Conservation (phyloP, 2,329 filamentous ascomycete species). For the Madurella fahalii region DNA sequence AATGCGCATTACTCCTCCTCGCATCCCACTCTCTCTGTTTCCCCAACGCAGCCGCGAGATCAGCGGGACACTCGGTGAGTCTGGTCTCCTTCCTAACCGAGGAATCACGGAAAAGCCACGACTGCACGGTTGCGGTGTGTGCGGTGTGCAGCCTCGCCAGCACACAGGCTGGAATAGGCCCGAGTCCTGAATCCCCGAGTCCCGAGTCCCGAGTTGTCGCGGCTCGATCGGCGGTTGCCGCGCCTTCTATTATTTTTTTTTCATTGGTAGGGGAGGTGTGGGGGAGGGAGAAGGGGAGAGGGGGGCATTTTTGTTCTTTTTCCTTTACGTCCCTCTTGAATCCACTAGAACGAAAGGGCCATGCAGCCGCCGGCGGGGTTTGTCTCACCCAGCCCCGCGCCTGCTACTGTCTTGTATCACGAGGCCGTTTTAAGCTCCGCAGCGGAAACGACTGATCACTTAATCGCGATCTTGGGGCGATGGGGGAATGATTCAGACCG, state of each 20-base stretch:
- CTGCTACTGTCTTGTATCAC: neutral
- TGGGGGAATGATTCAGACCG: neutral
- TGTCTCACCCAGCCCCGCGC: neutral
- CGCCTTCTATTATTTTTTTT: too few relatives aligned
- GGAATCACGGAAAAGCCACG: too few relatives aligned
- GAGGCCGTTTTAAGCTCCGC: neutral
- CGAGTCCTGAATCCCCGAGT: too few relatives aligned
- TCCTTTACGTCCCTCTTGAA: neutral
- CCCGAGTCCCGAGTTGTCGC: too few relatives aligned
- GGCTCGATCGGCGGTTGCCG: too few relatives aligned
- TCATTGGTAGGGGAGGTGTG: too few relatives aligned
- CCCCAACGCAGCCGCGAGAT: neutral
- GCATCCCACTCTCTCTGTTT: neutral
- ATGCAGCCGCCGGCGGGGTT: neutral
- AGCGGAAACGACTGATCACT: neutral
- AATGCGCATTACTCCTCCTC: neutral
- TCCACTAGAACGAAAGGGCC: neutral
- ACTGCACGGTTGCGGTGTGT: too few relatives aligned
- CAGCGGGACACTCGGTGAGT: too few relatives aligned
- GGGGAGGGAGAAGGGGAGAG: too few relatives aligned
- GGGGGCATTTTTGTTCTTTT: neutral
- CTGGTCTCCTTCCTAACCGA: too few relatives aligned
- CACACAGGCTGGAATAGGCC: too few relatives aligned
- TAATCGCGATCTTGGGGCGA: neutral
- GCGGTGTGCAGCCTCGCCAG: too few relatives aligned